phyloP scores from a whole-genome alignment of 345 rosid genomes.

The Populus simonii region DNA sequence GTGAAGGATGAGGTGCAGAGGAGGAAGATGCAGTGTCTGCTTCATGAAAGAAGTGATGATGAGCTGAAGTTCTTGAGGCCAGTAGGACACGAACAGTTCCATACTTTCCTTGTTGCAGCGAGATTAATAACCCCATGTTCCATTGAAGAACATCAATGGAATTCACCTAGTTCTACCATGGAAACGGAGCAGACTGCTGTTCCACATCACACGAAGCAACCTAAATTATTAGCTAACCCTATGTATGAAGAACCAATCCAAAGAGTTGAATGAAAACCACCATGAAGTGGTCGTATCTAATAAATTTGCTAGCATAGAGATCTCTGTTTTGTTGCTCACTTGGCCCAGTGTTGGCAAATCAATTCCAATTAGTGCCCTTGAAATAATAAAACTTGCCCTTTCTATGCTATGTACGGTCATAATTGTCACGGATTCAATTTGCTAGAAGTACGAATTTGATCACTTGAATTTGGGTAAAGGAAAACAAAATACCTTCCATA shows the following conservation, averaged over 20 bases:
- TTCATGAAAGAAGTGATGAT: slow-evolving; percentile 21
- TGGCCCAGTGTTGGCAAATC: neutral
- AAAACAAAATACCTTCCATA: no score
- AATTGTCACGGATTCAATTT: no score
- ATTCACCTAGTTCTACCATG: slow-evolving; percentile 17
- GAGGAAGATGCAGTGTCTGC: slow-evolving; percentile 43
- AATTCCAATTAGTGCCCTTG: neutral
- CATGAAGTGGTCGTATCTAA: neutral
- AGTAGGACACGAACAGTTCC: slow-evolving; percentile 60
- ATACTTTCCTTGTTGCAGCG: slow-evolving; percentile 37
- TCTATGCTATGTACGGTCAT: no score
- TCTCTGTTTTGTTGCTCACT: neutral
- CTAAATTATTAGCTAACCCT: slow-evolving; percentile 14
- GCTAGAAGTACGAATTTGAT: no score
- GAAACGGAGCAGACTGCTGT: slow-evolving; percentile 12
- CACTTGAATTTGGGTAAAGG: no score
- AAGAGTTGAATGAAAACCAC: slow-evolving; percentile 3
- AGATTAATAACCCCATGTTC: slow-evolving; percentile 17
- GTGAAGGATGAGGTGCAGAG: slow-evolving; percentile 69
- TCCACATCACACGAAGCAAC: slow-evolving; percentile 15
- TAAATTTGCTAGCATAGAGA: slow-evolving; percentile 16
- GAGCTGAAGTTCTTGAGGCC: slow-evolving; percentile 36
- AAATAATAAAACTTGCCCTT: neutral
- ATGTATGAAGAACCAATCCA: slow-evolving; percentile 26
- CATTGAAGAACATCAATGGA: slow-evolving; percentile 22